Percentiles rank a stretch among this genome's conserved stretches.
Conservation (phyloP, 441 rosid genomes). For the Manihot esculenta region DNA sequence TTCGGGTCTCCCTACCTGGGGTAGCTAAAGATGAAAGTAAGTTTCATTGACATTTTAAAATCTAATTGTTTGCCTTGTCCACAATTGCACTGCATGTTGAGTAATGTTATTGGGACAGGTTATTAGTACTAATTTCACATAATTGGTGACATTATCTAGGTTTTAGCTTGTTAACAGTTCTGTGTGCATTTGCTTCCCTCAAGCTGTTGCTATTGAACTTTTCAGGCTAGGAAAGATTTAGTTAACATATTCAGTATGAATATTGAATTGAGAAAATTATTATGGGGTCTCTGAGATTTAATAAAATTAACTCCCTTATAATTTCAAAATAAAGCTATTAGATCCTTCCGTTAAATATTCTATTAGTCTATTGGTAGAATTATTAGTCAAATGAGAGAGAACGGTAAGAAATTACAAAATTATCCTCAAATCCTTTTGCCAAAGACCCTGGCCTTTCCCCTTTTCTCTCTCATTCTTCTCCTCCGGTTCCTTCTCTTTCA, state of each 20-base stretch:
- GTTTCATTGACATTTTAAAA: slow-evolving; percentile 27
- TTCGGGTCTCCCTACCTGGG: slow-evolving; percentile 80
- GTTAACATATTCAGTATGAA: not conserved
- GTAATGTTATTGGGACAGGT: not conserved
- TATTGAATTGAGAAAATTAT: too few relatives aligned
- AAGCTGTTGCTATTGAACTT: not conserved
- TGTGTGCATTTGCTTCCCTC: not conserved
- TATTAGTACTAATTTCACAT: slow-evolving; percentile 7
- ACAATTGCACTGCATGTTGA: slow-evolving; percentile 20
- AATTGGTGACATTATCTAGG: not conserved
- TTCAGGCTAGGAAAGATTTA: not conserved
- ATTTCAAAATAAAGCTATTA: too few relatives aligned
- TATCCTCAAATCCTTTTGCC: too few relatives aligned
- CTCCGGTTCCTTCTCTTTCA: too few relatives aligned
- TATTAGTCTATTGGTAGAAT: too few relatives aligned
- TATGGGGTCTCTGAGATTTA: too few relatives aligned
- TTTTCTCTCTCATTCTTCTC: too few relatives aligned
- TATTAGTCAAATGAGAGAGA: too few relatives aligned
- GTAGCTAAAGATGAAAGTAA: slow-evolving; percentile 72
- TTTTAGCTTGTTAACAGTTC: not conserved
- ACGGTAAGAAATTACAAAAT: too few relatives aligned
- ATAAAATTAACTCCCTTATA: too few relatives aligned
- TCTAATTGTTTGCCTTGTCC: slow-evolving; percentile 13
- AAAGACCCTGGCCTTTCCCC: too few relatives aligned
- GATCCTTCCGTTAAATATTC: too few relatives aligned